Conservation (phyloP, 495 filamentous ascomycete genomes). For the Xylaria scruposa region DNA sequence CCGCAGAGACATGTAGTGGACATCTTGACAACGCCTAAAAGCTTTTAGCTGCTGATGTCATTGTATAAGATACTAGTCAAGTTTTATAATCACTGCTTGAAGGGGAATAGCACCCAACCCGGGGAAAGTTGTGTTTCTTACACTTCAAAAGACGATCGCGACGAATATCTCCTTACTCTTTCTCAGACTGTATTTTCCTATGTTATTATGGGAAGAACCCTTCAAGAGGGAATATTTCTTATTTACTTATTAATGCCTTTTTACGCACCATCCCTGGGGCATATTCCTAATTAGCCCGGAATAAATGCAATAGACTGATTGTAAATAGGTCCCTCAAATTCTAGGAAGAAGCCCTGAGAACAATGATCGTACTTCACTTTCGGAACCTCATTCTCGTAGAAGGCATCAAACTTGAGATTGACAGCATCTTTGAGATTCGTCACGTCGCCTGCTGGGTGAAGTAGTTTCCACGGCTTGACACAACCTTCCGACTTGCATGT, state of each 20-base stretch:
- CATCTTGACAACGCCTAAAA: too few relatives aligned
- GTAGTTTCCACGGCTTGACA: constrained; percentile 54
- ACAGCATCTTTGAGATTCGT: constrained; percentile 16
- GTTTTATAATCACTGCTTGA: too few relatives aligned
- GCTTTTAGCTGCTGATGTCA: too few relatives aligned
- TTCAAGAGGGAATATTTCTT: too few relatives aligned
- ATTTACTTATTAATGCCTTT: not conserved
- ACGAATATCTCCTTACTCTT: too few relatives aligned
- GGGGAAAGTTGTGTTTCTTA: too few relatives aligned
- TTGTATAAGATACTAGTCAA: too few relatives aligned
- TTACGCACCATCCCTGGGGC: not conserved
- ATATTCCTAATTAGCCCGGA: not conserved
- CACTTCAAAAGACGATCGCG: too few relatives aligned
- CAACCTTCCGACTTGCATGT: constrained; percentile 56
- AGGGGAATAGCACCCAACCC: too few relatives aligned
- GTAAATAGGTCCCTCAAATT: constrained; percentile 51
- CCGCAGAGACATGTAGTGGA: too few relatives aligned
- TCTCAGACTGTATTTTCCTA: too few relatives aligned
- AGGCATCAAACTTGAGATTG: constrained; percentile 31
- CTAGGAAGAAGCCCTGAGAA: constrained; percentile 54
- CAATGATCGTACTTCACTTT: constrained; percentile 54
- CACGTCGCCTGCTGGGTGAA: constrained; percentile 46
- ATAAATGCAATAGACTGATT: constrained; percentile 13
- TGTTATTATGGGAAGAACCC: too few relatives aligned
- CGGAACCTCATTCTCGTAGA: constrained; percentile 49